These are phyloP conservation scores for Monosporascus sp. DNA, from an alignment of 2,329 filamentous ascomycete genomes.

Conservation along the genomic window DNA sequence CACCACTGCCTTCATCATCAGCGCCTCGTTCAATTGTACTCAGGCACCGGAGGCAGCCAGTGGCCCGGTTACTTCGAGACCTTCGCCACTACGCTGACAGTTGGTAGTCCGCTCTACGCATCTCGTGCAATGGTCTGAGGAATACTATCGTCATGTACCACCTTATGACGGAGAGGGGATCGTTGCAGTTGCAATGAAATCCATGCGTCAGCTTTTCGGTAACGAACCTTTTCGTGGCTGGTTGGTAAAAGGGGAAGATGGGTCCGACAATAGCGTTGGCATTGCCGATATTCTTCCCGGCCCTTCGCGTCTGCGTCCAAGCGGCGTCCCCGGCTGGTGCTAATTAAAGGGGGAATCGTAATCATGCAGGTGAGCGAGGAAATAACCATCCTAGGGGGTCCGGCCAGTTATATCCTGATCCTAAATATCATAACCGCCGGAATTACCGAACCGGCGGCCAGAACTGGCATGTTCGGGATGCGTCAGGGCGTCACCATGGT, in stretches of 20 bases:
- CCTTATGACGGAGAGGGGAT: conserved; percentile 41
- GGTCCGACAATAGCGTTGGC: conserved; percentile 58
- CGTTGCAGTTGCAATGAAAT: conserved; percentile 56
- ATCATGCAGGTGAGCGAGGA: conserved; percentile 63
- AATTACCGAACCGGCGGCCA: conserved; percentile 49
- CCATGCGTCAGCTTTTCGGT: conserved; percentile 58
- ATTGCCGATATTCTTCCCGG: conserved; percentile 59
- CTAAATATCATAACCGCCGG: conserved; percentile 64
- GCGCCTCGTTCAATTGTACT: conserved; percentile 17
- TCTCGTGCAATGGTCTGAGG: conserved; percentile 67
- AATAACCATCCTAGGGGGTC: conserved; percentile 63
- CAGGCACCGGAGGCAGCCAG: conserved; percentile 16
- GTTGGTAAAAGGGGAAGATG: conserved; percentile 60
- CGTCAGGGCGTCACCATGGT: conserved; percentile 20
- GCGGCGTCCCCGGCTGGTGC: conserved; percentile 55
- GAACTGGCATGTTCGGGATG: conserved; percentile 58
- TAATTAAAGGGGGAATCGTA: conserved; percentile 51
- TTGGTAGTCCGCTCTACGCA: conserved; percentile 49
- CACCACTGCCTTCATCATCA: conserved; percentile 12
- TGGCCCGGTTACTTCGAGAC: background rate
- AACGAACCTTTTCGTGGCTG: conserved; percentile 61
- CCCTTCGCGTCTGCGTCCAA: conserved; percentile 56
- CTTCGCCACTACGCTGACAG: background rate
- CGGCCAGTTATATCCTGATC: conserved; percentile 62
- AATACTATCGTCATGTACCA: conserved; percentile 56